A percentile compares a stretch with the other conserved stretches of the same genome.
Evolutionary conservation across 768 basidiomycete species (phyloP).

Genomic region (Rhodosporidiobolus odoratus): DNA sequence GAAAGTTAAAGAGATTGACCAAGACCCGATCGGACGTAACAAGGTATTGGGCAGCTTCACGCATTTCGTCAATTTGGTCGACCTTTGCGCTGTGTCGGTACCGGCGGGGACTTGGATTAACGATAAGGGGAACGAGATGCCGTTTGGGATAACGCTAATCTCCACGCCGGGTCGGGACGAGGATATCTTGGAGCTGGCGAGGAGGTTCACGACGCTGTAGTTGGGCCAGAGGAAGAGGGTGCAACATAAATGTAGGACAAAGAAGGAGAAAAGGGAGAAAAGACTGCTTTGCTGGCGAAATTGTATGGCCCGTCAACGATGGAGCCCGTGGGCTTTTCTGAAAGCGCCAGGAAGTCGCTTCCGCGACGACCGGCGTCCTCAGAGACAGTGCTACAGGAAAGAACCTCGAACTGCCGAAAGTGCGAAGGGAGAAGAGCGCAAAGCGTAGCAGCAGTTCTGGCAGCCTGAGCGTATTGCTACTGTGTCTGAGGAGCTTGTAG

Average conservation of each 20-base stretch:
- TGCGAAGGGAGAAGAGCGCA: too few species aligned
- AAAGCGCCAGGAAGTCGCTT: too few species aligned
- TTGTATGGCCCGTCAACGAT: too few species aligned
- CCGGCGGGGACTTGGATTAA: background rate
- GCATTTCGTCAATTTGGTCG: conserved; percentile 17
- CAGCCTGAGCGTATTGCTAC: too few species aligned
- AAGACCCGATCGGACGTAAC: conserved; percentile 17
- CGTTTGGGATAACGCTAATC: conserved; percentile 14
- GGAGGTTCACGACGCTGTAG: background rate
- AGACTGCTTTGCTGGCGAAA: background rate
- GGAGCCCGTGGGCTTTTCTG: too few species aligned
- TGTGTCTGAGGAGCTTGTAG: too few species aligned
- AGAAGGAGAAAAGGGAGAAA: background rate
- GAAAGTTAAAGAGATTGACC: conserved; percentile 2
- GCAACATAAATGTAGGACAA: background rate
- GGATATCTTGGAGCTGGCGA: conserved; percentile 3
- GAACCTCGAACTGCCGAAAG: too few species aligned
- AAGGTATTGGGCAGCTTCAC: conserved; percentile 6
- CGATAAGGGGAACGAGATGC: background rate
- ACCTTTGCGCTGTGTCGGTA: conserved; percentile 9
- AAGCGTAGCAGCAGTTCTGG: too few species aligned
- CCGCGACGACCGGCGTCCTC: too few species aligned
- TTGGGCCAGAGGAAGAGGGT: background rate
- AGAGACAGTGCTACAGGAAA: too few species aligned
- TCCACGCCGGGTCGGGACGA: conserved; percentile 3